phyloP scores from a whole-genome alignment of 1,284 basidiomycete genomes.

The Cutaneotrichosporon sp. region DNA sequence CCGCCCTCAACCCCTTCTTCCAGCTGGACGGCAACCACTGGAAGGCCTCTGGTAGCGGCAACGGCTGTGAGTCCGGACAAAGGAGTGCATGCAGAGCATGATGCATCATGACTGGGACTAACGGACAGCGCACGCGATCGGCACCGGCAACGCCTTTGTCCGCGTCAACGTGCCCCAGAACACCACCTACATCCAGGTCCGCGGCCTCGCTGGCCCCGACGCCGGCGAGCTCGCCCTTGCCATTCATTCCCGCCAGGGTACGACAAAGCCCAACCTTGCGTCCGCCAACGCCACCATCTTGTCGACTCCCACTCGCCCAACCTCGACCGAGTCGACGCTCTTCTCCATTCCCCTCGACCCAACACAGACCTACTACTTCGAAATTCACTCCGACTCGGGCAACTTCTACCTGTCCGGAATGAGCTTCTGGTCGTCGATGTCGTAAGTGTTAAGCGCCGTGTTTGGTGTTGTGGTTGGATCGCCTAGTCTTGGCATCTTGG shows the following conservation, averaged over 20 bases:
- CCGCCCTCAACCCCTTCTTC: background rate
- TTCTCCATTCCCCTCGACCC: background rate
- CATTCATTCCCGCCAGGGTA: background rate
- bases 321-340: background rate
- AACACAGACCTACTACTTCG: slow-evolving; percentile 1
- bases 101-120: background rate
- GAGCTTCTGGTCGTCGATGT: background rate
- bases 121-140: background rate
- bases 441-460: background rate
- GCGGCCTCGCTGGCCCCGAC: background rate
- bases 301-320: background rate
- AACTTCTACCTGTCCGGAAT: background rate
- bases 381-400: background rate
- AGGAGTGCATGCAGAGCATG: no score
- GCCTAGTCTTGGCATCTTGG: background rate
- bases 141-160: background rate
- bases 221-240: background rate
- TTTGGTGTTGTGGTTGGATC: background rate
- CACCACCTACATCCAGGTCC: background rate
- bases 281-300: background rate
- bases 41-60: background rate
- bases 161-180: background rate
- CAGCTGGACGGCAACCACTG: background rate
- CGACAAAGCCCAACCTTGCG: background rate
- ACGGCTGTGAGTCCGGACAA: background rate